A percentile compares a stretch with the other conserved stretches of the same genome.
These are phyloP conservation scores for Calonectria multiphialidica DNA, from an alignment of 2,329 filamentous ascomycete genomes.

Conservation along the genomic window DNA sequence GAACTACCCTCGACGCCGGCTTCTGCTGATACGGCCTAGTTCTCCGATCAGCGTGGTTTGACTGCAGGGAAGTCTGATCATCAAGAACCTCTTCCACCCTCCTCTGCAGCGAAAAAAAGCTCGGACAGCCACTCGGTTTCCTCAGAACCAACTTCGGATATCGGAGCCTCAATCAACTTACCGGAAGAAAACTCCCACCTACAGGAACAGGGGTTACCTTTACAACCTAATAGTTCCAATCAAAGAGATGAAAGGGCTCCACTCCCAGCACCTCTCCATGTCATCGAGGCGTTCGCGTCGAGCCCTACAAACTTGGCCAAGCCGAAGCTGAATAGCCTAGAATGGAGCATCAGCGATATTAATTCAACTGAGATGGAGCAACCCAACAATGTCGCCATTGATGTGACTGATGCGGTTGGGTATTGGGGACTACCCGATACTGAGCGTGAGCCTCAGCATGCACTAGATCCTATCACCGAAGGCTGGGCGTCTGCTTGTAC, in stretches of 20 bases:
- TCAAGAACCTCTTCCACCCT: background rate
- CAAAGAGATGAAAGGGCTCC: conserved; percentile 9
- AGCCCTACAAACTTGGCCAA: background rate
- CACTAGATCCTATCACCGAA: background rate
- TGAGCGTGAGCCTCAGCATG: background rate
- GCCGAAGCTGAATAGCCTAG: conserved; percentile 1
- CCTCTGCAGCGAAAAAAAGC: background rate
- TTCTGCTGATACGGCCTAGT: conserved; percentile 11
- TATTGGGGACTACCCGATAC: background rate
- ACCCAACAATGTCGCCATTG: background rate
- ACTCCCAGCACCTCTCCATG: conserved; percentile 34
- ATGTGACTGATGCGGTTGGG: background rate
- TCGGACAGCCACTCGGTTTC: background rate
- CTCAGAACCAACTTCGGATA: background rate
- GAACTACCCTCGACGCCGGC: background rate
- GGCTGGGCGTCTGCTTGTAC: conserved; percentile 10
- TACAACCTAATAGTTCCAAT: background rate
- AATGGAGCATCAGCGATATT: conserved; percentile 30
- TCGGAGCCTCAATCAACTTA: background rate
- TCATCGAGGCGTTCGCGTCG: conserved; percentile 30
- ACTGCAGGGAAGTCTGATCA: background rate
- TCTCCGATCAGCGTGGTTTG: conserved; percentile 5
- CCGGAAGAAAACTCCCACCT: background rate
- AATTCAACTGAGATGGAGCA: background rate
- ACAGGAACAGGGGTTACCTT: background rate